Evolutionary conservation across 345 rosid genomes (phyloP).

Genomic region (Jatropha curcas): DNA sequence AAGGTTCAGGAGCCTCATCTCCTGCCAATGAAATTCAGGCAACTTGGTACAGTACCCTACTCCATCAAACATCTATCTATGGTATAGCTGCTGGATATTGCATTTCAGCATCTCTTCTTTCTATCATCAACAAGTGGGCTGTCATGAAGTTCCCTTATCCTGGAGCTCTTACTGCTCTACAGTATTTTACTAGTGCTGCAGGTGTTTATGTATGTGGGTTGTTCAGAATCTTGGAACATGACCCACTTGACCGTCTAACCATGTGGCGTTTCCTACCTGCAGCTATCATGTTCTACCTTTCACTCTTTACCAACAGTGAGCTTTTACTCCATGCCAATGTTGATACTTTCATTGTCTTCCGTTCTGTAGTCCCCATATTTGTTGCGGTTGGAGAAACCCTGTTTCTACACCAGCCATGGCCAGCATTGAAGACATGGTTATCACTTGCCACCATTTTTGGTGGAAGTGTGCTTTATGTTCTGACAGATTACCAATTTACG

Average conservation of each 20-base stretch:
- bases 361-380: conserved; percentile 85
- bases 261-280: conserved; percentile 98
- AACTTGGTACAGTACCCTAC: conserved; percentile 48
- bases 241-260: conserved; percentile 60
- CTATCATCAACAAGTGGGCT: conserved; percentile 98
- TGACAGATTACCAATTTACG: conserved; percentile 88
- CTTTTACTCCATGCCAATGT: conserved; percentile 96
- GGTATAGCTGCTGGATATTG: conserved; percentile 93
- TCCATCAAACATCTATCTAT: conserved; percentile 61
- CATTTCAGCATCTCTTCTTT: conserved; percentile 88
- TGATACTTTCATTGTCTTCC: conserved; percentile 94
- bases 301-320: conserved; percentile 95
- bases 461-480: conserved; percentile 81
- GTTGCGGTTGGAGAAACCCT: conserved; percentile 92
- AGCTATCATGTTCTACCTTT: conserved; percentile 84
- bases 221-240: conserved; percentile 68
- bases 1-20: conserved; percentile 19
- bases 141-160: conserved; percentile 96
- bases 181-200: conserved; percentile 83
- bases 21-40: conserved; percentile 16
- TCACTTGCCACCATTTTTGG: conserved; percentile 78
- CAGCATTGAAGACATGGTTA: conserved; percentile 76
- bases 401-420: conserved; percentile 89
- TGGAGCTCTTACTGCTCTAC: conserved; percentile 90
- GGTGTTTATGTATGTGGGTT: conserved; percentile 69